Conservation (phyloP, 106 monocot species). For the Phalaenopsis aphrodite region DNA sequence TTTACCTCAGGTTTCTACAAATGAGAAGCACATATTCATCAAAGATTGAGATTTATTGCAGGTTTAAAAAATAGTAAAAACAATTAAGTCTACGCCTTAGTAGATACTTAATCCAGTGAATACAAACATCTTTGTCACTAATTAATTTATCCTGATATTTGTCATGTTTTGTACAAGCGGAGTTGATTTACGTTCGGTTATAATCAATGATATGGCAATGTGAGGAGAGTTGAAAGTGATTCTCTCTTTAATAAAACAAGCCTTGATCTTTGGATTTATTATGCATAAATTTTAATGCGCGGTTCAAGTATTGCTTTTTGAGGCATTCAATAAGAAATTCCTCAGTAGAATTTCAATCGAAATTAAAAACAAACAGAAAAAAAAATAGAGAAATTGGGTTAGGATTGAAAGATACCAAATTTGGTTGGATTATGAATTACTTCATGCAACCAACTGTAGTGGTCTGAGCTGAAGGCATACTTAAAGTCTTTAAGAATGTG, state of each 20-base stretch:
- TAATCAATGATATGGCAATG: too few relatives aligned
- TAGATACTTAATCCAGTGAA: neutral
- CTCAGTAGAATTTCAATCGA: neutral
- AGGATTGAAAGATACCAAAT: conserved; percentile 16
- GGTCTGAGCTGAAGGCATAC: conserved; percentile 15
- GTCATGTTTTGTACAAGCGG: too few relatives aligned
- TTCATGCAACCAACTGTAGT: conserved; percentile 15
- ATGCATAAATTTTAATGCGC: too few relatives aligned
- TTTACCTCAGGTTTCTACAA: too few relatives aligned
- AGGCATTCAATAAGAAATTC: neutral
- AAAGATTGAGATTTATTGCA: neutral
- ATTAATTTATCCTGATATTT: too few relatives aligned
- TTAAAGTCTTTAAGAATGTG: conserved; percentile 17
- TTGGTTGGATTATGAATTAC: conserved; percentile 10
- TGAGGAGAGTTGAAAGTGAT: too few relatives aligned
- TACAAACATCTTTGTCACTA: neutral
- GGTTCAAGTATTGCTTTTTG: too few relatives aligned
- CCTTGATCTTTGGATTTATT: too few relatives aligned
- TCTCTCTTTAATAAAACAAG: too few relatives aligned
- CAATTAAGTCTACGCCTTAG: neutral
- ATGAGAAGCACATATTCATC: neutral
- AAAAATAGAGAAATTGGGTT: neutral
- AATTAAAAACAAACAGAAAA: neutral
- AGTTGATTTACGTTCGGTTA: too few relatives aligned
- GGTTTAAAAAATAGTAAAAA: neutral